A percentile compares a stretch with the other conserved stretches of the same genome.
Evolutionary conservation across 1,284 basidiomycete species (phyloP).

Genomic region (Lentinula novae-zelandiae): DNA sequence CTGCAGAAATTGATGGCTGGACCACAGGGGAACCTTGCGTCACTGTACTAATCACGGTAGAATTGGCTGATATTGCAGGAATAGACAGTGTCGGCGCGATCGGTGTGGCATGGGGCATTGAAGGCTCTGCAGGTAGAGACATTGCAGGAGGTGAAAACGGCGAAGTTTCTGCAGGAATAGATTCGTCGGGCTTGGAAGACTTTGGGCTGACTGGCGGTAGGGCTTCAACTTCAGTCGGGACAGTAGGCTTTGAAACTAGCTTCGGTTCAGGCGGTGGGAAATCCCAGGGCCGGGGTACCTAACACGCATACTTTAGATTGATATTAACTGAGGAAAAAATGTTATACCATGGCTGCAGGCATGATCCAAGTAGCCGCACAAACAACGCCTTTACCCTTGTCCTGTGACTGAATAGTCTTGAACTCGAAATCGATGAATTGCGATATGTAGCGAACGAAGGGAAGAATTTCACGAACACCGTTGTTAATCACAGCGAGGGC

Average conservation of each 20-base stretch:
- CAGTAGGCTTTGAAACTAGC: not conserved
- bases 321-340: not conserved
- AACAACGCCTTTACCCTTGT: conserved; percentile 72
- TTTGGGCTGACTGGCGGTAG: not conserved
- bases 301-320: conserved; percentile 19
- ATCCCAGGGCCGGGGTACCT: conserved; percentile 71
- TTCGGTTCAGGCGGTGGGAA: conserved; percentile 42
- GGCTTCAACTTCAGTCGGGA: not conserved
- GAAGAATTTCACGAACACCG: conserved; percentile 72
- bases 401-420: conserved; percentile 54
- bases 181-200: not conserved
- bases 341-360: conserved; percentile 58
- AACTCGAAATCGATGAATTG: conserved; percentile 75
- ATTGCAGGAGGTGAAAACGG: not conserved
- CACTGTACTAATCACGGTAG: not conserved
- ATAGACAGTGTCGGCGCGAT: not conserved
- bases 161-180: too few species aligned
- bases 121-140: not conserved
- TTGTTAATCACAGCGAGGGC: conserved; percentile 63
- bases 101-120: not conserved
- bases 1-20: not conserved
- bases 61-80: not conserved
- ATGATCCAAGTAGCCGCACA: conserved; percentile 84
- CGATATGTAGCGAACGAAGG: conserved; percentile 74
- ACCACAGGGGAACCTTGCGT: not conserved